Percentiles rank a stretch among this genome's conserved stretches.
These are phyloP conservation scores for Ceratocystis harringtonii DNA, from an alignment of 2,329 filamentous ascomycete species.

Conservation along the genomic window DNA sequence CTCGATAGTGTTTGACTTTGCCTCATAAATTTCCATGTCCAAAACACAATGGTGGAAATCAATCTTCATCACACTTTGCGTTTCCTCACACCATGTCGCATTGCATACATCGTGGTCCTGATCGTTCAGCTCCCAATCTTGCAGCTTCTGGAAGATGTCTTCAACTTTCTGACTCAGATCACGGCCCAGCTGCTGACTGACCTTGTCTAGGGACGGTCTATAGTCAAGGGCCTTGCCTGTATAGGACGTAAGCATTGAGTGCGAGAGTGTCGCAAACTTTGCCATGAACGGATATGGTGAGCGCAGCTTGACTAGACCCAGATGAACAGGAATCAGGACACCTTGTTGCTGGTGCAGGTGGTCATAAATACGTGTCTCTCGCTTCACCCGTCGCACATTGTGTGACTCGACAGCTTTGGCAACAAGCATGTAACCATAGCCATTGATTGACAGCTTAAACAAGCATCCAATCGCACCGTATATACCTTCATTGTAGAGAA, in stretches of 20 bases:
- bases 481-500: background rate
- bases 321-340: background rate
- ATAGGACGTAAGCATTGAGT: background rate
- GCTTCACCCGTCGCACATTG: background rate
- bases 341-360: background rate
- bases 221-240: conserved; percentile 23
- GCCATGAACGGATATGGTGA: background rate
- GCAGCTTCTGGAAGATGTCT: background rate
- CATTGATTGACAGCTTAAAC: background rate
- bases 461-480: background rate
- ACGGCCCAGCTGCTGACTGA: background rate
- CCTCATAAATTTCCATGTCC: too few species aligned
- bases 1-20: too few species aligned
- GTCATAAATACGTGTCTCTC: background rate
- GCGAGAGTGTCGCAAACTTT: background rate
- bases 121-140: background rate
- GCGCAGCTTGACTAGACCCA: background rate
- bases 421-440: background rate
- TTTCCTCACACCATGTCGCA: background rate
- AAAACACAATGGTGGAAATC: background rate
- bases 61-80: background rate
- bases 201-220: too few species aligned
- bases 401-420: background rate
- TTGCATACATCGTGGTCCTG: background rate
- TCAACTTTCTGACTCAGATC: background rate